These are phyloP conservation scores for Penstemon barbatus DNA, from an alignment of 257 asterid species.

Conservation along the genomic window DNA sequence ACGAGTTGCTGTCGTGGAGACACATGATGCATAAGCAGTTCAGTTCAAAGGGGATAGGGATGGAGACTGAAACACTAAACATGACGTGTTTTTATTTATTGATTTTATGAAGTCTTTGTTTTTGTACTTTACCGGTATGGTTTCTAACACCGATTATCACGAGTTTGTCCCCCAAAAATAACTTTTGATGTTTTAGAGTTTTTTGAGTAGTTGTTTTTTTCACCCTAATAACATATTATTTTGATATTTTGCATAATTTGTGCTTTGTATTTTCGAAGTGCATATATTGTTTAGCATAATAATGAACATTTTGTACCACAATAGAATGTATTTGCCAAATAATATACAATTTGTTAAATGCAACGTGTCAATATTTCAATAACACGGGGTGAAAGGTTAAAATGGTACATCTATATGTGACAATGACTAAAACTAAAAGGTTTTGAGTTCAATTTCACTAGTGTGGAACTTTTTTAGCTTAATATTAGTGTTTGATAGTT, in stretches of 20 bases:
- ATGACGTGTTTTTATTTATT: conserved; percentile 18
- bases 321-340: no score
- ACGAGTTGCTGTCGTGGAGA: background rate
- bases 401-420: no score
- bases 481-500: no score
- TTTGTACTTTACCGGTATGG: conserved; percentile 17
- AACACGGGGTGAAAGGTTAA: no score
- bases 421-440: no score
- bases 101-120: background rate
- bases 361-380: no score
- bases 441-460: no score
- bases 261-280: background rate
- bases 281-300: no score
- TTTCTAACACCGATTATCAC: background rate
- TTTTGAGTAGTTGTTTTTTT: background rate
- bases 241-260: background rate
- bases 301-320: no score
- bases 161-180: background rate
- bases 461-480: no score
- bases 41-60: background rate
- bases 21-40: conserved; percentile 18
- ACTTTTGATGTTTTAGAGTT: background rate
- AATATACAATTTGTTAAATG: no score
- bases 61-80: conserved; percentile 2
- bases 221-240: no score